Evolutionary conservation across 169 alveolate species (phyloP), one percentile per base, ranked within the genome.

Genomic region (Cryptosporidium andersoni): DNA sequence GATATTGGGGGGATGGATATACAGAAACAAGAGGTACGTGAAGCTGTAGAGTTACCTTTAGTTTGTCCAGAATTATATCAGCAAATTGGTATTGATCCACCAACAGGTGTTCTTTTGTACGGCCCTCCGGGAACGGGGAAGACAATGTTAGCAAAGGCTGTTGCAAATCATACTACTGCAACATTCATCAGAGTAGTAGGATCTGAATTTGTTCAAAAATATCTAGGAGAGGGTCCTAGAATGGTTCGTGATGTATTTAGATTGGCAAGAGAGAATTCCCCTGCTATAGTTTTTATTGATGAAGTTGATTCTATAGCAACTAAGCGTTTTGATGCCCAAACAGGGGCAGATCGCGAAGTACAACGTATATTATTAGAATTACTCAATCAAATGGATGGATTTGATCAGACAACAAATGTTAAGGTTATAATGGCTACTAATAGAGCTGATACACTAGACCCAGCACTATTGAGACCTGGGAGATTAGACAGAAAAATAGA

Each of bases 51-150:
- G 92, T 94, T 98, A 63, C 99, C 99, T 9, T 92, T 98, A 39
- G 95, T 98, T n/a, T 94, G 98, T 80, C 99, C 99, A 36, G 99
- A 97, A 92, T 94, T 97, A 64, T 98, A 97, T 90, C 96, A 95
- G 67, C 97, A 97, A 92, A 97, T 98, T 42, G 99, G 99, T 12
- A 97, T 98, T 52, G 99, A 97, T 90, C 99, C 99, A 1, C 99
- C 99, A 4, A 95, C 95, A 66, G 99, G 99, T 16, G 99, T 98
- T 34, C 91, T 98, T 82, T 91, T 98, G 39, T 98, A 97, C 89
- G 99, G 99, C 1, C 99, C 99, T 2, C 99, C 99, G 11, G 99
- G 98, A 14, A 97, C 99, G 2, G 99, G 99, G 2, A 97, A 98
- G 91, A 98, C 99, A 6, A 97, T 98, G 99, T 89, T 98, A 88